Evolutionary conservation across 768 basidiomycete genomes (phyloP).

Genomic region (Amanita thiersii): DNA sequence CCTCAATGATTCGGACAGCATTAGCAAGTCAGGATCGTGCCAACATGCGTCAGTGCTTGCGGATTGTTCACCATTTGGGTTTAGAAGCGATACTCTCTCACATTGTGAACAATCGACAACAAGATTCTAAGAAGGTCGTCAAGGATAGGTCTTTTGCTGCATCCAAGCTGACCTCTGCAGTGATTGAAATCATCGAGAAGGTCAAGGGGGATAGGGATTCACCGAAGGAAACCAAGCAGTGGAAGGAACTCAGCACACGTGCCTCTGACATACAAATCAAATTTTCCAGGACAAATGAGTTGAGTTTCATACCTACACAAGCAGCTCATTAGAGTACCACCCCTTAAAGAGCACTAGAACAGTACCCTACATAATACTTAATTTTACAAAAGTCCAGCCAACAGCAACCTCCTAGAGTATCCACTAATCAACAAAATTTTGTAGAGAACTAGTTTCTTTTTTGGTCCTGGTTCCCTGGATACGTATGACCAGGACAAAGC

Average conservation of each 20-base stretch:
- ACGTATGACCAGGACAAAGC: too few relatives aligned
- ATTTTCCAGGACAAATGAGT: background rate
- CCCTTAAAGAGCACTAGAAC: background rate
- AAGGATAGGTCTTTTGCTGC: slow-evolving; percentile 34
- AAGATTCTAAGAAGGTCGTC: slow-evolving; percentile 20
- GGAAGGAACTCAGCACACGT: background rate
- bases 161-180: slow-evolving; percentile 38
- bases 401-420: too few relatives aligned
- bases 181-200: slow-evolving; percentile 29
- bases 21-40: slow-evolving; percentile 34
- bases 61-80: slow-evolving; percentile 46
- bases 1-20: slow-evolving; percentile 52
- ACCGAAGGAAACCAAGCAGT: slow-evolving; percentile 1
- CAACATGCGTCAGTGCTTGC: slow-evolving; percentile 46
- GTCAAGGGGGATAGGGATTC: slow-evolving; percentile 3
- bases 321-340: background rate
- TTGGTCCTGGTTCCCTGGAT: too few relatives aligned
- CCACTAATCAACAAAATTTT: too few relatives aligned
- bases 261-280: background rate
- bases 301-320: slow-evolving; percentile 1
- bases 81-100: slow-evolving; percentile 24
- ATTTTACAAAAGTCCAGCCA: too few relatives aligned
- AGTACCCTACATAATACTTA: background rate
- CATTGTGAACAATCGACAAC: slow-evolving; percentile 7
- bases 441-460: too few relatives aligned